These are phyloP conservation scores for Rosa multiflora DNA, from an alignment of 306 rosid genomes.

Conservation along the genomic window DNA sequence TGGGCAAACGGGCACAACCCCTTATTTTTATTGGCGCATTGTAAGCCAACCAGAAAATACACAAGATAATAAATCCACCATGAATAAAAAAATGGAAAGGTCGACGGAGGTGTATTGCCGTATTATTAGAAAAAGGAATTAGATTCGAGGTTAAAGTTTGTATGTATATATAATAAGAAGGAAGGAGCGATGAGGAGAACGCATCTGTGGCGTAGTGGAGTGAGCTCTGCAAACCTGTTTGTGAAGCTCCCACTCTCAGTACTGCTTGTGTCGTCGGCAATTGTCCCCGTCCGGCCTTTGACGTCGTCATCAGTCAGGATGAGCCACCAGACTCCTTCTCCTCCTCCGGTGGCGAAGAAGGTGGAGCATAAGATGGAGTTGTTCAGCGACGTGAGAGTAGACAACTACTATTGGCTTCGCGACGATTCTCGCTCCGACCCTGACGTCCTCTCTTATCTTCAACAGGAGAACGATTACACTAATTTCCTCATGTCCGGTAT, in stretches of 20 bases:
- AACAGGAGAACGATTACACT: slow-evolving; percentile 62
- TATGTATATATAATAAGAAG: neutral
- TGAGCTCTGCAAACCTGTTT: neutral
- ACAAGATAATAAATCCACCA: too few relatives aligned
- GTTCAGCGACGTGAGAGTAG: slow-evolving; percentile 77
- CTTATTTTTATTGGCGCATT: too few relatives aligned
- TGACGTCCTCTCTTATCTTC: slow-evolving; percentile 59
- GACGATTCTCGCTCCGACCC: slow-evolving; percentile 78
- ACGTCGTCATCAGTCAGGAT: neutral
- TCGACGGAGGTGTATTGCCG: neutral
- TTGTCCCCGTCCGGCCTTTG: neutral
- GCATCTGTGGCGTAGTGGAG: neutral
- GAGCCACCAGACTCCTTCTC: neutral
- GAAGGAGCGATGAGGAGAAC: neutral
- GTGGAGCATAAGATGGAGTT: slow-evolving; percentile 66
- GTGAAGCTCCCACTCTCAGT: neutral
- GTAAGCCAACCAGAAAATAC: too few relatives aligned
- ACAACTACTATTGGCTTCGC: slow-evolving; percentile 86
- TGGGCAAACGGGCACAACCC: too few relatives aligned
- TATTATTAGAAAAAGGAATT: too few relatives aligned
- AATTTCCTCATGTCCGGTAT: slow-evolving; percentile 62
- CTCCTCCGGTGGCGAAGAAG: slow-evolving; percentile 79
- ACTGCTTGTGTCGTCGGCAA: slow-evolving; percentile 9
- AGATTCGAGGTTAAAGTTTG: too few relatives aligned
- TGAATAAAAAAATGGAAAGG: neutral